Evolutionary conservation across 306 rosid genomes (phyloP).

Genomic region (Acacia acuminata): DNA sequence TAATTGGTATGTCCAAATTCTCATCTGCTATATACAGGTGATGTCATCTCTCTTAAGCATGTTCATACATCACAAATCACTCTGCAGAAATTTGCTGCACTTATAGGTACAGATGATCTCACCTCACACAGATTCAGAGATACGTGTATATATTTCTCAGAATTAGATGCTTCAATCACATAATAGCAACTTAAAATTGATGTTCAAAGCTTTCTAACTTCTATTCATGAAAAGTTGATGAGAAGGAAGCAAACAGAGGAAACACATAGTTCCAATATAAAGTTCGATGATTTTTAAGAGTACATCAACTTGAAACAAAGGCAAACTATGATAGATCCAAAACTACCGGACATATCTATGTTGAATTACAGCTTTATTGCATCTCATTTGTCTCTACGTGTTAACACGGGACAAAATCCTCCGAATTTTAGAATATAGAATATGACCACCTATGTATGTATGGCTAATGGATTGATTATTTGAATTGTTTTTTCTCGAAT

Average conservation of each 20-base stretch:
- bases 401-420: no score
- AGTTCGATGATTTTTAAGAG: neutral
- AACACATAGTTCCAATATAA: neutral
- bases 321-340: neutral
- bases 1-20: neutral
- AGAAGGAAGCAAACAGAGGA: neutral
- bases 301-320: neutral
- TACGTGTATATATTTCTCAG: neutral
- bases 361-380: neutral
- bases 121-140: neutral
- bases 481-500: slow-evolving; percentile 1
- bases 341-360: neutral
- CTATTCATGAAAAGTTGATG: neutral
- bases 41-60: neutral
- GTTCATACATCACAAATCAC: neutral
- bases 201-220: neutral
- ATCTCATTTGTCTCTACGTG: no score
- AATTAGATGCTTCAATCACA: no score
- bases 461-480: neutral
- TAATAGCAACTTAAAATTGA: neutral
- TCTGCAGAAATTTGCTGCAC: neutral
- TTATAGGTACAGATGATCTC: neutral
- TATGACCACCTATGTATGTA: neutral
- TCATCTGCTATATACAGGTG: neutral
- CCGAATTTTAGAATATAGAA: neutral